Conservation (phyloP, 306 rosid species). For the Begonia loranthoides region DNA sequence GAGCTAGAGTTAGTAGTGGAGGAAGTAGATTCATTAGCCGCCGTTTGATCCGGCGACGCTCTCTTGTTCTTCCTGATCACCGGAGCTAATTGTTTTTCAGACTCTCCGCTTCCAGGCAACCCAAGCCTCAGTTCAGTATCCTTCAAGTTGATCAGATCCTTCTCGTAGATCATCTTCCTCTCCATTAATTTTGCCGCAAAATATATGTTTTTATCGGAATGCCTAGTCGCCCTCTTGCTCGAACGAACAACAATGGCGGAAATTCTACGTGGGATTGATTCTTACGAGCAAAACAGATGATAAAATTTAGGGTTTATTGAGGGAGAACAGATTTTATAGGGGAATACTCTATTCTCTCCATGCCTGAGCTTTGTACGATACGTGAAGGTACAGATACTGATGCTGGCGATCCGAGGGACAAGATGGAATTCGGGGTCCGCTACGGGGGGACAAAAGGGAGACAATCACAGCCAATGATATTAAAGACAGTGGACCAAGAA, state of each 20-base stretch:
- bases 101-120: background rate
- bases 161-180: slow-evolving; percentile 11
- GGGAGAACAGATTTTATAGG: background rate
- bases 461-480: slow-evolving; percentile 23
- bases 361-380: background rate
- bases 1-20: background rate
- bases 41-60: background rate
- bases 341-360: background rate
- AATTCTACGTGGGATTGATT: background rate
- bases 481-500: slow-evolving; percentile 26
- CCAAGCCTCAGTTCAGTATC: background rate
- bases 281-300: background rate
- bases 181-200: slow-evolving; percentile 13
- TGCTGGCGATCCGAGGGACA: slow-evolving; percentile 26
- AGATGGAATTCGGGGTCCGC: slow-evolving; percentile 11
- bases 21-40: background rate
- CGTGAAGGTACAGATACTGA: slow-evolving; percentile 17
- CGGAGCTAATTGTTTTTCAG: background rate
- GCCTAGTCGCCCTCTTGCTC: background rate
- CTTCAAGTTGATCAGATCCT: background rate
- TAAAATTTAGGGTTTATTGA: background rate
- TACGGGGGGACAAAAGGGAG: slow-evolving; percentile 29
- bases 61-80: background rate
- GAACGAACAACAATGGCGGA: background rate
- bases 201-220: too few species aligned